Percentiles rank a stretch among this genome's conserved stretches.
Conservation (phyloP, 2,329 filamentous ascomycete genomes). For the Pyrenophora tritici-repentis region DNA sequence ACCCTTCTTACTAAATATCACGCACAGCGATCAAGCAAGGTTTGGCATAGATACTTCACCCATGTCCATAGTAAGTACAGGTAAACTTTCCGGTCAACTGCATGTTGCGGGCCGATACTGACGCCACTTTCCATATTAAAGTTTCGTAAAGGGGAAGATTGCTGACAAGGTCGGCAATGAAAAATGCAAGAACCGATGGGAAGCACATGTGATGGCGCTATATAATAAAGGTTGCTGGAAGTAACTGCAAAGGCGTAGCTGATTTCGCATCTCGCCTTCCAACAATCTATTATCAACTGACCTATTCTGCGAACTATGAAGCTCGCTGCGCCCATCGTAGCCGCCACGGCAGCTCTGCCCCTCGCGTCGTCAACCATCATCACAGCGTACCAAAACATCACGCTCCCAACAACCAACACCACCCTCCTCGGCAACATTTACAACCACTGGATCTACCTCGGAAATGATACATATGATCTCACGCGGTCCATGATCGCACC, state of each 20-base stretch:
- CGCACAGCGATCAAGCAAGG: neutral
- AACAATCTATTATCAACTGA: neutral
- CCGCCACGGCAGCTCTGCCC: neutral
- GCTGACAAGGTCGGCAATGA: neutral
- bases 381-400: conserved; percentile 30
- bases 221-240: neutral
- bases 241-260: neutral
- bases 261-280: neutral
- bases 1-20: neutral
- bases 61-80: neutral
- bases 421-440: conserved; percentile 20
- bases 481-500: conserved; percentile 16
- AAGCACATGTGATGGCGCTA: neutral
- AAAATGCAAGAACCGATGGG: neutral
- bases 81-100: neutral
- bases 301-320: neutral
- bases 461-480: conserved; percentile 16
- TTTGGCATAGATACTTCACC: neutral
- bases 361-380: conserved; percentile 27
- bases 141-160: neutral
- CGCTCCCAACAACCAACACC: conserved; percentile 9
- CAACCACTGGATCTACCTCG: conserved; percentile 18
- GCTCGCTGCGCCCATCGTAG: neutral
- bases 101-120: neutral
- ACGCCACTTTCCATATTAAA: neutral